phyloP scores from a whole-genome alignment of 768 basidiomycete species.

The Suillus plorans region DNA sequence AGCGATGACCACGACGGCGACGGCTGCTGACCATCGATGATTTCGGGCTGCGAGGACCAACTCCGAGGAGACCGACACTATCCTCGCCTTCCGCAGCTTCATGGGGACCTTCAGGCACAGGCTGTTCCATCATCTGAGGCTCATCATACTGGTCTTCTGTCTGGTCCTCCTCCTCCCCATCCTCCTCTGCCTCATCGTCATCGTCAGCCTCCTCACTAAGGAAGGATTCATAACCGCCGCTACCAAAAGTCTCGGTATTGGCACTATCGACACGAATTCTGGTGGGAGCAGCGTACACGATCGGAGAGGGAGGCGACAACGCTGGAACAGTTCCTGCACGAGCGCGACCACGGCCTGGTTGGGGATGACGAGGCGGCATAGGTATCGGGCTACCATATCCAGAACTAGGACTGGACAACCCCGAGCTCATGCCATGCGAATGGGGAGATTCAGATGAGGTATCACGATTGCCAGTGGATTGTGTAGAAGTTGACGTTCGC shows the following conservation, averaged over 20 bases:
- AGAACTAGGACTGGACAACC: constrained; percentile 36
- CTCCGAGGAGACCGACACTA: constrained; percentile 54
- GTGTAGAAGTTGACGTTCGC: constrained; percentile 42
- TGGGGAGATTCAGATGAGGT: constrained; percentile 57
- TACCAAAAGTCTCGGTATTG: constrained; percentile 24
- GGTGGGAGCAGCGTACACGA: constrained; percentile 25
- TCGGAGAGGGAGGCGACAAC: constrained; percentile 37
- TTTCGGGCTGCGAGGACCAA: constrained; percentile 51
- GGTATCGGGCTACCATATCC: constrained; percentile 39
- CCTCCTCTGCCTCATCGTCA: constrained; percentile 19
- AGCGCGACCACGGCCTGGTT: constrained; percentile 35
- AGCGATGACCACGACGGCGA: constrained; percentile 29
- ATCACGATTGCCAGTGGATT: constrained; percentile 63
- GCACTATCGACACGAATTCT: constrained; percentile 31
- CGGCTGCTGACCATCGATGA: constrained; percentile 37
- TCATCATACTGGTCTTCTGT: constrained; percentile 34
- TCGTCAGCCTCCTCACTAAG: constrained; percentile 27
- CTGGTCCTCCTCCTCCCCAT: constrained; percentile 28
- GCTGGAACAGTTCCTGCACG: constrained; percentile 40
- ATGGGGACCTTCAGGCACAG: constrained; percentile 51
- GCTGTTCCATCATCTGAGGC: constrained; percentile 38
- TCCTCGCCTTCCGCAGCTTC: constrained; percentile 67
- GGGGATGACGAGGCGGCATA: constrained; percentile 50
- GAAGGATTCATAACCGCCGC: constrained; percentile 31
- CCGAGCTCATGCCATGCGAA: constrained; percentile 42